Evolutionary conservation across 371 early-diverging fungal genomes (phyloP), one percentile per base, ranked within the genome.

Genomic region (Apophysomyces trapeziformis): DNA sequence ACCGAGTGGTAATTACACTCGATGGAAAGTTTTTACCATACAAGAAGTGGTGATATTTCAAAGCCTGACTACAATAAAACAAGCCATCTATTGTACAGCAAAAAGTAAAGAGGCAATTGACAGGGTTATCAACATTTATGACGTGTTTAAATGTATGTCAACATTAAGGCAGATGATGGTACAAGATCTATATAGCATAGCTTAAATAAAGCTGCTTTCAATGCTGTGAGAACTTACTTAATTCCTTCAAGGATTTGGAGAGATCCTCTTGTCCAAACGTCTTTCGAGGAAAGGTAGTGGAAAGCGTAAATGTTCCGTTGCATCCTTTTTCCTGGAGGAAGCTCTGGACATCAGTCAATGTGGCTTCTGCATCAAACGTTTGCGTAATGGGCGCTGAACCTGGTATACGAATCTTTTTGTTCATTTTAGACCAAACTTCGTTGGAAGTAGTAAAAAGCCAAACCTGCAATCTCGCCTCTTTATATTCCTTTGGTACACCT

Each of bases 201-300:
- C 26, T 12, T 32, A 12, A 43, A 61, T 38, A 50, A 11, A 26
- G 32, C 32, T 26, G 32, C 32, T 26, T 26, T 26, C 32, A 26
- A 16, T 57, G 63, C 38, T 13, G 8, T 41, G 45, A 21, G 3
- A 45, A 75, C 77, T 64, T 80, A 83, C 86, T 68, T 37, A 86
- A 65, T 61, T 86, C 87, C 54, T 82, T 82, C 32, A 86, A 69
- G 11, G 83, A 67, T 63, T 84, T 85, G 61, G 38, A 35, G 44
- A 61, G 60, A 58, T 85, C 84, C 2, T 62, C 71, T 26, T 59
- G 58, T 18, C 54, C 72, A 58, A 85, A 80, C 8, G 79, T 75
- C 71, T 82, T 83, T 65, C 80, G 87, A 26, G 95, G 95, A 64
- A 94, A 95, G 1, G 80, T 69, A 36, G 94, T 88, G 16, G 85